Evolutionary conservation across 2,329 filamentous ascomycete species (phyloP).

Genomic region (Zymoseptoria pseudotritici): DNA sequence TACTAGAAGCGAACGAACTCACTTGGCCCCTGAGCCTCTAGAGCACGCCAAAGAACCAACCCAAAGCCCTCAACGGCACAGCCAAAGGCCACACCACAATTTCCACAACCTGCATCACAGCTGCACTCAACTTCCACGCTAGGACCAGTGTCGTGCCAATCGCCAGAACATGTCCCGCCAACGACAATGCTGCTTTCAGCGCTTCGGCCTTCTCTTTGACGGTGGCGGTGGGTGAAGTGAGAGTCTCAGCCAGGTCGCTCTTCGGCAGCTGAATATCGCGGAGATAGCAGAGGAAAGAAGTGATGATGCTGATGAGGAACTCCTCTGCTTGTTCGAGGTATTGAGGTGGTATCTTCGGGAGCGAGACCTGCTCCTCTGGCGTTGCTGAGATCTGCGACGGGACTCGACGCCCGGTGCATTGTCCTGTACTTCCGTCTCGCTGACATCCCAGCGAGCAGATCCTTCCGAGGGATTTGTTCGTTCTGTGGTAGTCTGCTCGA

Average conservation of each 20-base stretch:
- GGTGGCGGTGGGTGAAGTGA: conserved; percentile 13
- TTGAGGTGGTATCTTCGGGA: not conserved
- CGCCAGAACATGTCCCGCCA: conserved; percentile 18
- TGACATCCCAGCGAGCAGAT: conserved; percentile 18
- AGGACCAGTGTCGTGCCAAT: conserved; percentile 20
- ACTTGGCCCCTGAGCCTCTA: not conserved
- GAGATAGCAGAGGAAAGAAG: conserved; percentile 4
- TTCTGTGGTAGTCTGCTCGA: not conserved
- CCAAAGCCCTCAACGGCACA: conserved; percentile 20
- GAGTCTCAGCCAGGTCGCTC: conserved; percentile 12
- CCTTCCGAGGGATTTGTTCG: not conserved
- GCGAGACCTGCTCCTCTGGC: not conserved
- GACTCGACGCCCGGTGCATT: conserved; percentile 6
- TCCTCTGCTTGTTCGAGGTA: conserved; percentile 5
- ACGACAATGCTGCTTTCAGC: conserved; percentile 17
- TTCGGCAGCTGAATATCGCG: conserved; percentile 9
- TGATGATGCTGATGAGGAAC: conserved; percentile 1
- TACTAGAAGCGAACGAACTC: not conserved
- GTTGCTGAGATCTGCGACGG: not conserved
- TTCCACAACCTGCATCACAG: conserved; percentile 19
- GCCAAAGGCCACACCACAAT: conserved; percentile 25
- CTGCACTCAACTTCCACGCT: conserved; percentile 21
- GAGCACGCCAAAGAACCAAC: conserved; percentile 16
- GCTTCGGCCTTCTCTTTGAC: conserved; percentile 20
- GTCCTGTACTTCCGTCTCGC: conserved; percentile 7